Evolutionary conservation across 2,329 filamentous ascomycete genomes (phyloP).

Genomic region (Aspergillus floridensis): DNA sequence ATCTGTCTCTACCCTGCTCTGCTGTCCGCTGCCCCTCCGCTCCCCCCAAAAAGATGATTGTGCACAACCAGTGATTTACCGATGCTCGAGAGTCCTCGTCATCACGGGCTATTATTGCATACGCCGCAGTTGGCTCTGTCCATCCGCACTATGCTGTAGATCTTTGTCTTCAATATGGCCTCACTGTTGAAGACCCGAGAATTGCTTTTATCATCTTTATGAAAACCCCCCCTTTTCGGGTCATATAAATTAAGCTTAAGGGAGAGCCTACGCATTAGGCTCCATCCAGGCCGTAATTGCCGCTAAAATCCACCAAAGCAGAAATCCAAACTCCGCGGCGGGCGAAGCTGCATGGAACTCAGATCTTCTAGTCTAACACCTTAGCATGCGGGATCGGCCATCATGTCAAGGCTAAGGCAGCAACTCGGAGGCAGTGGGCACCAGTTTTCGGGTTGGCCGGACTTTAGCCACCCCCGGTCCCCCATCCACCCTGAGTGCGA

Average conservation of each 20-base stretch:
- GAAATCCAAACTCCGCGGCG: background rate
- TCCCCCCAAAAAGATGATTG: background rate
- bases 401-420: background rate
- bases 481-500: background rate
- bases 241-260: background rate
- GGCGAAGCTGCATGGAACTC: background rate
- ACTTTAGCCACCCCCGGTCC: background rate
- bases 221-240: background rate
- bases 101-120: background rate
- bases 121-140: background rate
- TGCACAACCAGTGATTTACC: background rate
- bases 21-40: background rate
- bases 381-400: slow-evolving; percentile 1
- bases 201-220: no score
- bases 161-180: background rate
- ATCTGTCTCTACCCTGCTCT: background rate
- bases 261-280: background rate
- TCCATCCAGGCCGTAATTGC: background rate
- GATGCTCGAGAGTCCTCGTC: background rate
- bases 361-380: background rate
- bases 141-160: background rate
- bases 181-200: background rate
- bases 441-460: background rate
- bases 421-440: background rate
- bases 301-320: background rate